Evolutionary conservation across 2,329 filamentous ascomycete species (phyloP), one percentile per base, ranked within the genome.

Genomic region (Kalmusia sp.): DNA sequence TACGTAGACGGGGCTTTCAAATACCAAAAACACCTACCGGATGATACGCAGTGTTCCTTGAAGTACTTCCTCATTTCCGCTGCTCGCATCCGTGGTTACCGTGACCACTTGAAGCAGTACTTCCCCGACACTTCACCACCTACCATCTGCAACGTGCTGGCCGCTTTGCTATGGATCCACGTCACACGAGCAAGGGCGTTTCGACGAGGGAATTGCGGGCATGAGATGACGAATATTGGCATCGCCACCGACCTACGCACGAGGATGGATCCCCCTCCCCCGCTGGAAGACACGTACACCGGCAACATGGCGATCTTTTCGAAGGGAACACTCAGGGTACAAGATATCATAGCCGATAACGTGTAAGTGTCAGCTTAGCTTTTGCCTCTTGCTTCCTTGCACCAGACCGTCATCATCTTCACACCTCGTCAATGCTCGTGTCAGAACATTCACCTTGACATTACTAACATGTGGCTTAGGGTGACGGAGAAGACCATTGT

Each of bases 81-180:
- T 28, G 54, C 54, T 5, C 60, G 61, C 12, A 62, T 73, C 25
- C 64, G 65, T 22, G 47, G 52, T 11, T 71, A 63, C 44, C 66
- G 68, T 35, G 65, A 71, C n/a, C 21, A 35, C 4, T 48, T 72
- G 22, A 61, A 62, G 25, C 37, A 49, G 5, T 31, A 61, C 30
- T 65, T 67, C 14, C 55, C 61, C 2, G 34, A 59, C 4, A 40
- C 61, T 8, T 56, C 58, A 14, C 59, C 60, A 15, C 62, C 66
- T 0, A 69, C 65, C 7, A 63, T 70, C 46, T 73, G 63, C 54
- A 72, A 71, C 43, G 61, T 72, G 4, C 59, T 73, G 31, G 64
- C 68, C 17, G 69, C 70, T 15, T 47, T 73, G 25, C 60, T 72
- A 11, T 73, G 70, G 70, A 71, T 68, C n/a, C 68, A 72, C 34